These are phyloP conservation scores for Castanea mollissima DNA, from an alignment of 306 rosid species.

Conservation along the genomic window DNA sequence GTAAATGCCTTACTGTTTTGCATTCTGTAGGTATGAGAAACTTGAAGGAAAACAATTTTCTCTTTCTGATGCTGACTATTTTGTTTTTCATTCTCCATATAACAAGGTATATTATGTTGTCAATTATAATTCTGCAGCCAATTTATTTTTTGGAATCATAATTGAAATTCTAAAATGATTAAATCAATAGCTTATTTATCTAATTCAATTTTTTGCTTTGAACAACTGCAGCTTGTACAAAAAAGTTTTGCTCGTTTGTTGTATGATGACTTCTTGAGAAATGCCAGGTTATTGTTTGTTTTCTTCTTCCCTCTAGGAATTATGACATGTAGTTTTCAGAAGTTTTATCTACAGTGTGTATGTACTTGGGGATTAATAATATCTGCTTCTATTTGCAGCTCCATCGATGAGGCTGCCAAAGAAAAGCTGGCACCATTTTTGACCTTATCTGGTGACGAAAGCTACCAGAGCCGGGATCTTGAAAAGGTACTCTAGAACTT, in stretches of 20 bases:
- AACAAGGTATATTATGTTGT: constrained; percentile 69
- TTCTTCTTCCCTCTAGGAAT: constrained; percentile 12
- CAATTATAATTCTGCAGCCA: background rate
- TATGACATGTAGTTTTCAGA: constrained; percentile 9
- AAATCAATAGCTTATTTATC: constrained; percentile 8
- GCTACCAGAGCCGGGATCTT: constrained; percentile 95
- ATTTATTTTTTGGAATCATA: background rate
- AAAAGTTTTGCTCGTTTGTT: constrained; percentile 92
- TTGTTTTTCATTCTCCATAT: constrained; percentile 94
- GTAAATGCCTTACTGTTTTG: constrained; percentile 26
- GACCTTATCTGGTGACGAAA: constrained; percentile 70
- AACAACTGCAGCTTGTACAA: constrained; percentile 84
- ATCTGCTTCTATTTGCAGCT: constrained; percentile 50
- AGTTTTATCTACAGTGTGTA: background rate
- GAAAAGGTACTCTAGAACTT: constrained; percentile 57
- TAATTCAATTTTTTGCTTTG: constrained; percentile 12
- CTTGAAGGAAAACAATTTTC: constrained; percentile 69
- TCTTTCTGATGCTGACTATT: constrained; percentile 71
- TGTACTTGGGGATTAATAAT: constrained; percentile 23
- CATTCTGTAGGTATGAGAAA: constrained; percentile 74
- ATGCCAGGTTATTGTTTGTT: constrained; percentile 60
- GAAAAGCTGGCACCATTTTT: constrained; percentile 81
- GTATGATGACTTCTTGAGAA: constrained; percentile 68
- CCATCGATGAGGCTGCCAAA: constrained; percentile 63
- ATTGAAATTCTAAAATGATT: constrained; percentile 12